A percentile compares a stretch with the other conserved stretches of the same genome.
Evolutionary conservation across 441 rosid genomes (phyloP).

Genomic region (Pelargonium citronellum): DNA sequence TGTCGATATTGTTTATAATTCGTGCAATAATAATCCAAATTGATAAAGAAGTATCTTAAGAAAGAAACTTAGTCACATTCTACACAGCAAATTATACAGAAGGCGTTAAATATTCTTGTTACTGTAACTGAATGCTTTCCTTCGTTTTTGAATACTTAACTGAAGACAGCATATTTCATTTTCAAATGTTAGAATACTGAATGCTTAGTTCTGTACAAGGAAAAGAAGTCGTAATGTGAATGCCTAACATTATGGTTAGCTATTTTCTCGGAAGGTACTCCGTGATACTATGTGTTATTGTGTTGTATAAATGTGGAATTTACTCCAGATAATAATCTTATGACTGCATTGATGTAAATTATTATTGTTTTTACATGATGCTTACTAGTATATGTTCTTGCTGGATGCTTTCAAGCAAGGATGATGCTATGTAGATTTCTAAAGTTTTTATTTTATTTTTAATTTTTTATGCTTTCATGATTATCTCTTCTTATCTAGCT

Average conservation of each 20-base stretch:
- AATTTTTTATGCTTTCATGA: not conserved
- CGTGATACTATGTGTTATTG: not conserved
- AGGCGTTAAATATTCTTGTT: not conserved
- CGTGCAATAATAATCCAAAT: not conserved
- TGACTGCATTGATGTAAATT: not conserved
- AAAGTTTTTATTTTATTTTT: not conserved
- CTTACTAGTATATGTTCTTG: not conserved
- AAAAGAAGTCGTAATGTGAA: not conserved
- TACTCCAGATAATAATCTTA: not conserved
- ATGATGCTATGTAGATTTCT: not conserved
- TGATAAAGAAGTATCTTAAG: not conserved
- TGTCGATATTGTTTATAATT: not conserved
- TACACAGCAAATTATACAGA: not conserved
- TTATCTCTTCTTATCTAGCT: not conserved
- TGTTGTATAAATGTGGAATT: not conserved
- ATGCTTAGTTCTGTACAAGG: not conserved
- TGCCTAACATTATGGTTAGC: not conserved
- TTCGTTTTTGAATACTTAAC: no score
- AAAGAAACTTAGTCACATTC: not conserved
- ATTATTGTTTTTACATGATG: not conserved
- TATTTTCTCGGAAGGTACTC: not conserved
- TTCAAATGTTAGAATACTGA: not conserved
- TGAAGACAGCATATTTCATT: no score
- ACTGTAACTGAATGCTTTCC: not conserved
- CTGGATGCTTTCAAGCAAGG: not conserved